phyloP scores from a whole-genome alignment of 257 asterid species.

The Oldenlandia corymbosa region DNA sequence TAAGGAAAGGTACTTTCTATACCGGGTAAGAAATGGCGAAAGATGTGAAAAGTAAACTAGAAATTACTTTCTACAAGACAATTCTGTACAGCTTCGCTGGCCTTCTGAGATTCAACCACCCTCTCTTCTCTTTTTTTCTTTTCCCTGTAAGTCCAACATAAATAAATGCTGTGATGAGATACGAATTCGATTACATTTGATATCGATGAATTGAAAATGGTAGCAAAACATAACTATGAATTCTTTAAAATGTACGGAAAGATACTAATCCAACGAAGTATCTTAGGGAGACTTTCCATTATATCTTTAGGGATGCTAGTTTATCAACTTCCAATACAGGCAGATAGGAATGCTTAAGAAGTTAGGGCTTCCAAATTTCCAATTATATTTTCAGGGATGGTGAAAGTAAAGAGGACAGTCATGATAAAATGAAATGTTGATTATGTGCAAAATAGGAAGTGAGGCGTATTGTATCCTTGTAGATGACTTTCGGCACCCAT shows the following conservation, averaged over 20 bases:
- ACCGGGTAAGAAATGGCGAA: neutral
- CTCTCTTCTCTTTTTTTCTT: constrained; percentile 84
- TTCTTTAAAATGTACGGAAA: neutral
- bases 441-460: too few relatives aligned
- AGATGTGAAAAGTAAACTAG: constrained; percentile 18
- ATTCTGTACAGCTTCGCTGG: constrained; percentile 72
- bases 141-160: constrained; percentile 48
- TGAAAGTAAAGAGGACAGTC: neutral
- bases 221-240: neutral
- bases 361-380: neutral
- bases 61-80: constrained; percentile 40
- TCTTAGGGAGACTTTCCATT: neutral
- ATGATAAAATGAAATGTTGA: too few relatives aligned
- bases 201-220: neutral
- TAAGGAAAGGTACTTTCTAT: too few relatives aligned
- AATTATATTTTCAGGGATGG: neutral
- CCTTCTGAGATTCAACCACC: constrained; percentile 61
- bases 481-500: neutral
- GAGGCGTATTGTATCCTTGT: neutral
- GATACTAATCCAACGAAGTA: neutral
- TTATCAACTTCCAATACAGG: neutral
- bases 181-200: neutral
- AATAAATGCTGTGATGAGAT: neutral
- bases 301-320: too few relatives aligned
- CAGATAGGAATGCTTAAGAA: neutral